These are phyloP conservation scores for Acanthamoeba royreba DNA, from an alignment of 208 protist species.

Conservation along the genomic window DNA sequence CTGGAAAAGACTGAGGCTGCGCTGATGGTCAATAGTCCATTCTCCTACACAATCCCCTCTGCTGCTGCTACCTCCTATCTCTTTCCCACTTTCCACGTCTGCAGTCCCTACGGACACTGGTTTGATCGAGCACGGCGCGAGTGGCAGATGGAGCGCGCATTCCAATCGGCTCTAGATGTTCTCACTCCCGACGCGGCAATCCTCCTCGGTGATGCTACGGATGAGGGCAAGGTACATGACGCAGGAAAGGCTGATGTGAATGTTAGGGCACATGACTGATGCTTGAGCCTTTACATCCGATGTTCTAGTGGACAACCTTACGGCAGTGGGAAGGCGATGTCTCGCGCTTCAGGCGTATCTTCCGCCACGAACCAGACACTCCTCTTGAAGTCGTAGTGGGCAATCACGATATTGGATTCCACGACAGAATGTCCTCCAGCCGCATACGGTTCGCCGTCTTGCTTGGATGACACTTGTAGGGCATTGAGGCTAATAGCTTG, in stretches of 20 bases:
- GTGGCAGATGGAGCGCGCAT: slow-evolving; percentile 34
- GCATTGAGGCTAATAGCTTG: not conserved
- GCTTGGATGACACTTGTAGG: not conserved
- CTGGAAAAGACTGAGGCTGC: too few species aligned
- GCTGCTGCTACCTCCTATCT: too few species aligned
- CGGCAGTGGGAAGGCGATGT: slow-evolving; percentile 2
- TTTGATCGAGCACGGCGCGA: not conserved
- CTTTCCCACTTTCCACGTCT: too few species aligned
- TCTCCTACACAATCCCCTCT: too few species aligned
- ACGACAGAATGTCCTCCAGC: not conserved
- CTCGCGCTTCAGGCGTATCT: not conserved
- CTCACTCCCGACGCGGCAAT: not conserved
- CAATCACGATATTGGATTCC: slow-evolving; percentile 41
- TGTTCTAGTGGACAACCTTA: not conserved
- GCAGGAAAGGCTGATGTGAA: too few species aligned
- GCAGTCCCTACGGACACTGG: not conserved
- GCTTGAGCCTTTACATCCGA: not conserved
- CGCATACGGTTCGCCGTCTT: not conserved
- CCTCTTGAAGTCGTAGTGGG: not conserved
- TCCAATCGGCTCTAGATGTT: not conserved
- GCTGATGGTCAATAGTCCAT: too few species aligned
- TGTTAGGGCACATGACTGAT: not conserved
- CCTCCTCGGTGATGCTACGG: slow-evolving; percentile 19
- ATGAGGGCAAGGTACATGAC: slow-evolving; percentile 27
- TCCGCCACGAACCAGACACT: not conserved